Evolutionary conservation across 805 yeast species (phyloP).

Genomic region (Saccharomycopsis sp.): DNA sequence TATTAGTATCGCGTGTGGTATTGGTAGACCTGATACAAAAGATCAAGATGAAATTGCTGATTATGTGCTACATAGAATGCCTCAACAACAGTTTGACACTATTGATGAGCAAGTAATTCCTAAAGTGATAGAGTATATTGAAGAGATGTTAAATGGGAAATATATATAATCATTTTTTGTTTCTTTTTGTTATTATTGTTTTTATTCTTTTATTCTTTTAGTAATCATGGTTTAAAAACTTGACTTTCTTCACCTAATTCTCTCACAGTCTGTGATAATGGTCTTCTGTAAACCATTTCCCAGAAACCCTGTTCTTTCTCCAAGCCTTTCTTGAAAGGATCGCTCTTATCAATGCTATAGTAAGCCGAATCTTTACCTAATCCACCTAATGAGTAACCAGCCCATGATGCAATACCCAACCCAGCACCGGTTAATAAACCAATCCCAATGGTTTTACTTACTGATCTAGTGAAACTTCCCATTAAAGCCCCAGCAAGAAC

Average conservation of each 20-base stretch:
- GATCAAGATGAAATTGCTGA: slow-evolving; percentile 42
- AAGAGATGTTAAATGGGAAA: slow-evolving; percentile 19
- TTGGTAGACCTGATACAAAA: slow-evolving; percentile 55
- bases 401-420: slow-evolving; percentile 46
- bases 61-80: slow-evolving; percentile 56
- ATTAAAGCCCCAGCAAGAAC: slow-evolving; percentile 38
- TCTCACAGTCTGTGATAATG: slow-evolving; percentile 70
- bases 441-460: slow-evolving; percentile 39
- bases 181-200: neutral
- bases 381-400: slow-evolving; percentile 43
- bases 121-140: slow-evolving; percentile 32
- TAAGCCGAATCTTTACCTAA: slow-evolving; percentile 35
- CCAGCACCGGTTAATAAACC: slow-evolving; percentile 37
- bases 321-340: slow-evolving; percentile 26
- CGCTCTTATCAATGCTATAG: slow-evolving; percentile 24
- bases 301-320: slow-evolving; percentile 48
- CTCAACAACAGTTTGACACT: slow-evolving; percentile 35
- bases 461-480: slow-evolving; percentile 31
- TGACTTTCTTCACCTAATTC: slow-evolving; percentile 45
- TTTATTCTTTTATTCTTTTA: neutral
- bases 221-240: slow-evolving; percentile 15
- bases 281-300: slow-evolving; percentile 77
- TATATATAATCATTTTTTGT: neutral
- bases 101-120: slow-evolving; percentile 38
- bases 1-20: slow-evolving; percentile 68